A percentile compares a stretch with the other conserved stretches of the same genome.
Conservation (phyloP, 495 filamentous ascomycete genomes). For the Aspergillus kassunensis region DNA sequence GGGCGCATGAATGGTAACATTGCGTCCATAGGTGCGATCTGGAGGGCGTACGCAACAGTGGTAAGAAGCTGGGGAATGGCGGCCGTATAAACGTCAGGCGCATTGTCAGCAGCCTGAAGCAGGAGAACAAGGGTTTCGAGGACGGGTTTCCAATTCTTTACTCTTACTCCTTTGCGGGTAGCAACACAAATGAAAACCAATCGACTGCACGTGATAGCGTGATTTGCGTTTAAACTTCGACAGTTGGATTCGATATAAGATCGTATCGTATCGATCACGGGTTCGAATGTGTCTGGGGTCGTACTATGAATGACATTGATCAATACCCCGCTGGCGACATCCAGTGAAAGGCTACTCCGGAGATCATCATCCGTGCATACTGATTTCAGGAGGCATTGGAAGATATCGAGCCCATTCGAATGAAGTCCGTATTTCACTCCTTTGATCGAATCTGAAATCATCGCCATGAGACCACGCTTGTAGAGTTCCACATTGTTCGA, state of each 20-base stretch:
- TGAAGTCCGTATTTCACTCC: slow-evolving; percentile 75
- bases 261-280: slow-evolving; percentile 56
- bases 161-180: slow-evolving; percentile 72
- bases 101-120: slow-evolving; percentile 41
- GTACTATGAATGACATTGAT: slow-evolving; percentile 80
- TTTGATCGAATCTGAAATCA: slow-evolving; percentile 85
- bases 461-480: slow-evolving; percentile 80
- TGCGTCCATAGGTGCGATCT: slow-evolving; percentile 74
- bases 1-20: slow-evolving; percentile 63
- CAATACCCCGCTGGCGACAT: slow-evolving; percentile 69
- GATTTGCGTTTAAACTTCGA: slow-evolving; percentile 28
- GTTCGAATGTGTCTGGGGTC: slow-evolving; percentile 57
- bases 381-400: slow-evolving; percentile 55
- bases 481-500: slow-evolving; percentile 54
- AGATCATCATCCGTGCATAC: slow-evolving; percentile 49
- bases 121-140: slow-evolving; percentile 54
- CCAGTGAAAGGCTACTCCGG: slow-evolving; percentile 43
- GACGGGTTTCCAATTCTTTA: slow-evolving; percentile 66
- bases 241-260: slow-evolving; percentile 42
- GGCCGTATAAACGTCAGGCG: slow-evolving; percentile 38
- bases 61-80: slow-evolving; percentile 58
- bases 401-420: slow-evolving; percentile 70
- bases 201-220: slow-evolving; percentile 51
- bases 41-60: slow-evolving; percentile 61
- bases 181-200: slow-evolving; percentile 65